Evolutionary conservation across 2,329 filamentous ascomycete species (phyloP), one percentile per base, ranked within the genome.

Genomic region (Penicillium sclerotiorum): DNA sequence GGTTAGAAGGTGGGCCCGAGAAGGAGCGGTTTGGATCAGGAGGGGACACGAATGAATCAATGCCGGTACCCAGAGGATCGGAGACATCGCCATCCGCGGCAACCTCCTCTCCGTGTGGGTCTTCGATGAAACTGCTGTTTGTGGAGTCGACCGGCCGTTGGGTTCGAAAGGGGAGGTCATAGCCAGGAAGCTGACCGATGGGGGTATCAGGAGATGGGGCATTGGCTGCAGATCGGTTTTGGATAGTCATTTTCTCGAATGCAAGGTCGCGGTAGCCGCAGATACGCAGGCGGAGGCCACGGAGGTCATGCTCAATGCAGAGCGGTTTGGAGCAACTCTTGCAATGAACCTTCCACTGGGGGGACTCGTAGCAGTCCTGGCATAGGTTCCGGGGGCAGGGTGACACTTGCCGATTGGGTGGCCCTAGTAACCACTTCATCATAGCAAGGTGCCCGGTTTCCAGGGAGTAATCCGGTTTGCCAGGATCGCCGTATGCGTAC

Each of bases 281-380:
- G 41, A 82, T 81, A 30, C 80, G 72, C 22, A 82, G 70, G 45
- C 80, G 79, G 17, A 82, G 70, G 12, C 76, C 80, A 21, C 80
- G 76, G 37, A 84, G 76, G 56, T 84, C 81, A 61, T 84, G 81
- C 57, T 83, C 80, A 57, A 82, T 81, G 65, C 81, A 84, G 21
- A 84, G 68, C 2, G 80, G 75, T 46, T 74, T 80, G 33, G 80
- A 80, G 67, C 81, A 84, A 36, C 72, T 75, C 58, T 80, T 78
- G 63, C 81, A 84, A 32, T 78, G 74, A n/a, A 83, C 75, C 58
- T 81, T 82, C 81, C 81, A 84, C 40, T 78, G 74, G 39, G 80
- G 77, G n/a, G 77, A 79, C 23, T 77, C 74, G 55, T 81, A 81
- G 62, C 81, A 84, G 49, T 82, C 79, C 44, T 80, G 75, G 60